Evolutionary conservation across 2,329 filamentous ascomycete genomes (phyloP).

Genomic region (Diaporthe humulicola): DNA sequence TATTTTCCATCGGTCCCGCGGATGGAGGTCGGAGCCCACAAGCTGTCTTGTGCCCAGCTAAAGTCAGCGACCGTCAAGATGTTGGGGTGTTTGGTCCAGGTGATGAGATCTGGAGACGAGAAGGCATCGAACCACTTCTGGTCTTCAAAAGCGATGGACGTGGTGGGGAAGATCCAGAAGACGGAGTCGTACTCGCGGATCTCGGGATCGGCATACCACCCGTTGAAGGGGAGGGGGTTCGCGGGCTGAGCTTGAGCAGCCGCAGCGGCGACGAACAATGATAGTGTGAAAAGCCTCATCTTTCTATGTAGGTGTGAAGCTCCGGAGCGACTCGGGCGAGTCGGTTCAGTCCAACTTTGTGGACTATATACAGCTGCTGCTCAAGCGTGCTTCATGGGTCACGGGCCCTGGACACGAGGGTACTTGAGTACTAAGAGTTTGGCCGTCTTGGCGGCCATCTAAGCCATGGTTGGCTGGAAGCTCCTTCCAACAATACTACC

Average conservation of each 20-base stretch:
- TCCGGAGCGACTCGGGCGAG: neutral
- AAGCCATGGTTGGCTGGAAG: neutral
- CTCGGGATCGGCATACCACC: constrained; percentile 62
- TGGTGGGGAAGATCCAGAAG: constrained; percentile 64
- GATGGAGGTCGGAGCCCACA: constrained; percentile 62
- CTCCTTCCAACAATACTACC: neutral
- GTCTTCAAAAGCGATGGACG: constrained; percentile 56
- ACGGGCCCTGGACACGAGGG: constrained; percentile 13
- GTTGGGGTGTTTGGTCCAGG: constrained; percentile 61
- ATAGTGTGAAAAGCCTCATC: neutral
- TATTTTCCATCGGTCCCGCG: constrained; percentile 56
- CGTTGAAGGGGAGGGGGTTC: constrained; percentile 27
- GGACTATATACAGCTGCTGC: neutral
- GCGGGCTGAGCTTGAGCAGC: constrained; percentile 4
- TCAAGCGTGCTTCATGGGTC: constrained; percentile 1
- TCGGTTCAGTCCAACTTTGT: neutral
- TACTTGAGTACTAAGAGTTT: neutral
- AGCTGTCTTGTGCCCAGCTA: constrained; percentile 58
- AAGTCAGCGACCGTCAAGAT: constrained; percentile 56
- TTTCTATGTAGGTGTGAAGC: neutral
- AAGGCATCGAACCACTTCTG: constrained; percentile 65
- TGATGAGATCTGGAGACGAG: constrained; percentile 60
- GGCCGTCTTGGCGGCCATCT: constrained; percentile 5
- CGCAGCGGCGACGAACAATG: neutral
- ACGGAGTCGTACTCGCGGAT: constrained; percentile 57